phyloP scores from a whole-genome alignment of 352 stramenopile genomes.

The Phytophthora litchii region DNA sequence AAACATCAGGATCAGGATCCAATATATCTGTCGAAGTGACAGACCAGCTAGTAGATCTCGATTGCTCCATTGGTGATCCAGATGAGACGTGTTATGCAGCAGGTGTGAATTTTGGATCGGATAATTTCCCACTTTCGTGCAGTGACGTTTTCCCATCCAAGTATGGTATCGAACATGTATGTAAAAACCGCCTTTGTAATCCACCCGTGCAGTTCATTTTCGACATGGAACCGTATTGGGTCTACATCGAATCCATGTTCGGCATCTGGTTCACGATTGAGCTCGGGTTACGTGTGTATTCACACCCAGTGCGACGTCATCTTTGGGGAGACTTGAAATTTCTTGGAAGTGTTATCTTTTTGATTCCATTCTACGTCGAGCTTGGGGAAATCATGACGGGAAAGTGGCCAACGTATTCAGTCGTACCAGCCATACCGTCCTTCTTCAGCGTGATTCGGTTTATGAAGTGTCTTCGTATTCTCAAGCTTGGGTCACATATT shows the following conservation, averaged over 20 bases:
- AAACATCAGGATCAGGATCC: slow-evolving; percentile 9
- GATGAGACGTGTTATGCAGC: slow-evolving; percentile 34
- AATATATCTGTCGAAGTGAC: slow-evolving; percentile 21
- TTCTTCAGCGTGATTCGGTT: slow-evolving; percentile 52
- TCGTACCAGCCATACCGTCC: slow-evolving; percentile 42
- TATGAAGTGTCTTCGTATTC: slow-evolving; percentile 50
- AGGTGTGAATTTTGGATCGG: slow-evolving; percentile 44
- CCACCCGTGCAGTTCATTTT: slow-evolving; percentile 37
- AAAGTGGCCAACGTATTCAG: slow-evolving; percentile 38
- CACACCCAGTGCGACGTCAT: slow-evolving; percentile 31
- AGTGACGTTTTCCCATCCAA: slow-evolving; percentile 25
- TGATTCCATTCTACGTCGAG: slow-evolving; percentile 47
- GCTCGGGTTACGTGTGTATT: slow-evolving; percentile 34
- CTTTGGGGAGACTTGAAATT: slow-evolving; percentile 37
- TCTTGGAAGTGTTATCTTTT: slow-evolving; percentile 27
- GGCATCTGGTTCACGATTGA: slow-evolving; percentile 51
- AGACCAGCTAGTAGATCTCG: slow-evolving; percentile 27
- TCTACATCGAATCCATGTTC: slow-evolving; percentile 57
- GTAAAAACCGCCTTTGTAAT: slow-evolving; percentile 58
- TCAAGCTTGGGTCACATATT: slow-evolving; percentile 56
- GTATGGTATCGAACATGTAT: slow-evolving; percentile 28
- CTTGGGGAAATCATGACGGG: slow-evolving; percentile 29
- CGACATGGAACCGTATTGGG: slow-evolving; percentile 57
- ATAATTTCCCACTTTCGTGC: slow-evolving; percentile 28
- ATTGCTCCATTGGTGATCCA: slow-evolving; percentile 26